phyloP scores from a whole-genome alignment of 305 asterid species.

The Caryopteris hybrid region DNA sequence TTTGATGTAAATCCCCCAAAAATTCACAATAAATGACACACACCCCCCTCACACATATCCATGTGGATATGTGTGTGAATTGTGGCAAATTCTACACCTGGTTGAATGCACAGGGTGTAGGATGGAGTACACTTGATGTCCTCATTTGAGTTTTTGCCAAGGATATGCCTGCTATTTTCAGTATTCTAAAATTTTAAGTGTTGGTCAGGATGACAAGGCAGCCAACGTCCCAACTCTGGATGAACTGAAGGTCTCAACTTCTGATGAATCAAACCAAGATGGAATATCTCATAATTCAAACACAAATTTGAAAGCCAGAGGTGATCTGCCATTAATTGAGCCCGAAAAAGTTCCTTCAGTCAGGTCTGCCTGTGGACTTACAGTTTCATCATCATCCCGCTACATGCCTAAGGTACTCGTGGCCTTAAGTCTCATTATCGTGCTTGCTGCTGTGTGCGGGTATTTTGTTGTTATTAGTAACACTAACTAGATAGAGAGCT shows the following conservation, averaged over 20 bases:
- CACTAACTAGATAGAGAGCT: constrained; percentile 1
- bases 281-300: constrained; percentile 3
- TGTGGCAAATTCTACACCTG: no score
- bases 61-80: no score
- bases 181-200: constrained; percentile 1
- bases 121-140: neutral
- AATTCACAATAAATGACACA: neutral
- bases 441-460: constrained; percentile 41
- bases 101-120: no score
- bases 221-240: constrained; percentile 5
- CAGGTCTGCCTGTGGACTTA: constrained; percentile 9
- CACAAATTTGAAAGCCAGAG: neutral
- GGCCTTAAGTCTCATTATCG: constrained; percentile 32
- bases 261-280: constrained; percentile 12
- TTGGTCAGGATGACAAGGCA: constrained; percentile 42
- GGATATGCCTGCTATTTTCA: neutral
- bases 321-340: constrained; percentile 9
- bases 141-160: neutral
- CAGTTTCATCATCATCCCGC: constrained; percentile 21
- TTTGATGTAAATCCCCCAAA: neutral
- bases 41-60: neutral
- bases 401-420: constrained; percentile 45
- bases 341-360: constrained; percentile 11
- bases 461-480: constrained; percentile 21
- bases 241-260: constrained; percentile 20